Evolutionary conservation across 2,329 filamentous ascomycete species (phyloP).

Genomic region (Colletotrichum karsti): DNA sequence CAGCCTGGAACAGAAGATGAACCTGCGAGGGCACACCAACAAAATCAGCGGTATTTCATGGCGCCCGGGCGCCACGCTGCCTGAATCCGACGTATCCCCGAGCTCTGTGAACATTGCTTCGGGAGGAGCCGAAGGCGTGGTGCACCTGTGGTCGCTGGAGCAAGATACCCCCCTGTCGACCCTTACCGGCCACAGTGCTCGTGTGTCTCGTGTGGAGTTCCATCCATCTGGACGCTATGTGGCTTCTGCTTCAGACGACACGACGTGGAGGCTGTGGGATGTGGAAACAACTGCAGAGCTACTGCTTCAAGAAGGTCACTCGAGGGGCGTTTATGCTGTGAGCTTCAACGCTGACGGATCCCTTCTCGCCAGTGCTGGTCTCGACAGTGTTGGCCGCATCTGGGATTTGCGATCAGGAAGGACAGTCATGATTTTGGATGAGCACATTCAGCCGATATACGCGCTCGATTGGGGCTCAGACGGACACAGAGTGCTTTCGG

Average conservation of each 20-base stretch:
- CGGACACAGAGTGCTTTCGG: conserved; percentile 90
- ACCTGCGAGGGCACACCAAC: conserved; percentile 84
- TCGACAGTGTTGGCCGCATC: conserved; percentile 93
- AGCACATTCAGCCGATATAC: conserved; percentile 89
- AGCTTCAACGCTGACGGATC: conserved; percentile 93
- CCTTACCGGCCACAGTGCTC: conserved; percentile 82
- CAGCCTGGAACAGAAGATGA: conserved; percentile 78
- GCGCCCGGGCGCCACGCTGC: conserved; percentile 83
- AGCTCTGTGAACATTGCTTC: conserved; percentile 86
- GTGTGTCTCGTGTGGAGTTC: conserved; percentile 92
- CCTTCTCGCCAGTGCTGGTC: conserved; percentile 87
- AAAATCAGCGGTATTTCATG: conserved; percentile 91
- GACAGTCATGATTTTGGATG: conserved; percentile 91
- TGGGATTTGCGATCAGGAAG: conserved; percentile 95
- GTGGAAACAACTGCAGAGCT: conserved; percentile 86
- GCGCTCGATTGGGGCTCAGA: conserved; percentile 92
- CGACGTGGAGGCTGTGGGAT: conserved; percentile 97
- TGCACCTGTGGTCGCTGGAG: conserved; percentile 90
- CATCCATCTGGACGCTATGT: conserved; percentile 91
- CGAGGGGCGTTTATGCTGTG: conserved; percentile 89
- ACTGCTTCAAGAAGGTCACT: conserved; percentile 92
- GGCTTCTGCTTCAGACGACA: conserved; percentile 94
- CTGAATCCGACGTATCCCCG: conserved; percentile 74
- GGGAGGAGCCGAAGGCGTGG: conserved; percentile 85
- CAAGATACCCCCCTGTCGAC: conserved; percentile 87